Conservation (phyloP, 179 eudicot species). For the Spergularia azorica region DNA sequence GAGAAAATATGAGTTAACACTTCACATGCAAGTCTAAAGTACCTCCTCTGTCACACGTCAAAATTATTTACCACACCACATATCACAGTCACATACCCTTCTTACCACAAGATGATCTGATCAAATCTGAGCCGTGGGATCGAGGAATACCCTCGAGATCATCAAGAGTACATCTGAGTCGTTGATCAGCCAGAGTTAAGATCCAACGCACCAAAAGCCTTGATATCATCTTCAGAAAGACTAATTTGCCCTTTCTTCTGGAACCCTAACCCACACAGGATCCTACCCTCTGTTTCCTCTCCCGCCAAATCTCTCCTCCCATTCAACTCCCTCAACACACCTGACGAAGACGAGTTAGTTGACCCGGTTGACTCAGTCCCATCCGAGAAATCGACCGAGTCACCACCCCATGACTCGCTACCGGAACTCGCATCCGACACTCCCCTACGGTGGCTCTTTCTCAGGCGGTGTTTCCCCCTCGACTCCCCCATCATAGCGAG, state of each 20-base stretch:
- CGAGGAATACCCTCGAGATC: too few relatives aligned
- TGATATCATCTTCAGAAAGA: slow-evolving; percentile 52
- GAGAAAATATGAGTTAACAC: too few relatives aligned
- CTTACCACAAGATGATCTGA: too few relatives aligned
- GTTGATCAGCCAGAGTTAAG: slow-evolving; percentile 22
- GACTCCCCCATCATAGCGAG: slow-evolving; percentile 54
- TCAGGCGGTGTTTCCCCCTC: slow-evolving; percentile 35
- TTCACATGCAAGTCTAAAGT: too few relatives aligned
- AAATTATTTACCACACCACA: not conserved
- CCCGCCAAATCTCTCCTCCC: slow-evolving; percentile 44
- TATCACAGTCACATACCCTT: too few relatives aligned
- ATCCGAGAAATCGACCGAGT: slow-evolving; percentile 55
- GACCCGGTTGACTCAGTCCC: slow-evolving; percentile 58
- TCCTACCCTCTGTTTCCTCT: slow-evolving; percentile 30
- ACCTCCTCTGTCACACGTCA: too few relatives aligned
- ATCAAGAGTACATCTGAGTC: slow-evolving; percentile 14
- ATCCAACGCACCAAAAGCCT: slow-evolving; percentile 29
- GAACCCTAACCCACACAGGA: slow-evolving; percentile 56
- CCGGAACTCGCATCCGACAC: slow-evolving; percentile 42
- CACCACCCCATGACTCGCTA: slow-evolving; percentile 50
- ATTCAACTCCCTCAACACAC: slow-evolving; percentile 57
- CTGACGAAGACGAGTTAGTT: slow-evolving; percentile 47
- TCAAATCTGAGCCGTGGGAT: too few relatives aligned
- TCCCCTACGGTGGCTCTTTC: slow-evolving; percentile 31
- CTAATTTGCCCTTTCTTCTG: slow-evolving; percentile 48